phyloP scores from a whole-genome alignment of 306 rosid species.

The Hippophae tibetana region DNA sequence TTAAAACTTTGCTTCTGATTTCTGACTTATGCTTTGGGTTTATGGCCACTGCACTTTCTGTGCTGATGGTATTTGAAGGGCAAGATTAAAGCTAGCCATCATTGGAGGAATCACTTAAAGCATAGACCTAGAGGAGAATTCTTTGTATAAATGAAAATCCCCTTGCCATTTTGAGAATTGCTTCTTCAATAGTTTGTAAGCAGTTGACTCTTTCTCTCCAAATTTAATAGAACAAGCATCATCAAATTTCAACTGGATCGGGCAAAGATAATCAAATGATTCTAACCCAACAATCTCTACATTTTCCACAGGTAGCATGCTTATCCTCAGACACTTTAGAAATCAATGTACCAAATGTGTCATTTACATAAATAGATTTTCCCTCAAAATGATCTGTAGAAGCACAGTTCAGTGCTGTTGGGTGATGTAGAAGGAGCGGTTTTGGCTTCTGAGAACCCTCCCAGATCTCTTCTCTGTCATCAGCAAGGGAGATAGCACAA shows the following conservation, averaged over 20 bases:
- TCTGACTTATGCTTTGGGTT: no score
- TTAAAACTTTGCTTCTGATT: no score
- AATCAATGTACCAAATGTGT: slow-evolving; percentile 7
- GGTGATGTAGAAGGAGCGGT: slow-evolving; percentile 12
- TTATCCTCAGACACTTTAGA: slow-evolving; percentile 4
- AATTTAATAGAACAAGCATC: slow-evolving; percentile 21
- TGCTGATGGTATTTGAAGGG: no score
- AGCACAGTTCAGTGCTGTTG: not conserved
- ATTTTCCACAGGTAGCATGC: slow-evolving; percentile 13
- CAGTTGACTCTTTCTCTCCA: slow-evolving; percentile 19
- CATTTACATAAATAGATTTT: slow-evolving; percentile 6
- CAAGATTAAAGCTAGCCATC: no score
- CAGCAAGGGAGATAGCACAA: not conserved
- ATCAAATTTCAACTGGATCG: slow-evolving; percentile 35
- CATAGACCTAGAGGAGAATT: slow-evolving; percentile 20
- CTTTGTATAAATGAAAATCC: slow-evolving; percentile 23
- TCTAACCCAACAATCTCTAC: slow-evolving; percentile 23
- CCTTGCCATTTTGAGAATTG: slow-evolving; percentile 44
- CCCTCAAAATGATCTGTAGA: not conserved
- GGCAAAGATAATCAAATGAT: slow-evolving; percentile 42
- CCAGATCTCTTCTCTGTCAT: slow-evolving; percentile 5
- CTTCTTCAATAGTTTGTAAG: slow-evolving; percentile 27
- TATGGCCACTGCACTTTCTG: no score
- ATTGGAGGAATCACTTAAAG: no score
- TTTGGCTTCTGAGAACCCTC: slow-evolving; percentile 1